These are phyloP conservation scores for Schizosaccharomyces pombe DNA, from an alignment of 805 yeast genomes.

Conservation along the genomic window DNA sequence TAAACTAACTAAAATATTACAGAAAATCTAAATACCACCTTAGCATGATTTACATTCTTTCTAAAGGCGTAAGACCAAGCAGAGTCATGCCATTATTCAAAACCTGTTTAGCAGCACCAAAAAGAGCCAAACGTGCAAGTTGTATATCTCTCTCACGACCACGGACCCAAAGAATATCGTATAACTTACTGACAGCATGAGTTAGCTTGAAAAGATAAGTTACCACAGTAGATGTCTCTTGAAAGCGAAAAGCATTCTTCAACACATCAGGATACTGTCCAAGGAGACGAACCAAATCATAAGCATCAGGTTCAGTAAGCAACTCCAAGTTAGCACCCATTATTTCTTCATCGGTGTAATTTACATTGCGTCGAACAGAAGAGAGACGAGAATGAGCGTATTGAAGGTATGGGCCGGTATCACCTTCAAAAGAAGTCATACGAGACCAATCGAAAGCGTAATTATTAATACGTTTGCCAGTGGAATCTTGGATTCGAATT, in stretches of 20 bases:
- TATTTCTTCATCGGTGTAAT: conserved; percentile 12
- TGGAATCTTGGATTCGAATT: conserved; percentile 98
- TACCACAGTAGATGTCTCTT: conserved; percentile 83
- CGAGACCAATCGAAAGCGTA: conserved; percentile 94
- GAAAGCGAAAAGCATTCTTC: conserved; percentile 56
- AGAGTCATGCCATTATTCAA: conserved; percentile 71
- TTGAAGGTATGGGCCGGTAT: conserved; percentile 95
- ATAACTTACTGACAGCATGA: conserved; percentile 88
- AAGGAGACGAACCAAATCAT: conserved; percentile 45
- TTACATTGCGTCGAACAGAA: conserved; percentile 74
- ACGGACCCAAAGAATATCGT: conserved; percentile 87
- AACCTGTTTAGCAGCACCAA: conserved; percentile 72
- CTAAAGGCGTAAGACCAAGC: conserved; percentile 89
- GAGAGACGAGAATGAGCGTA: conserved; percentile 93
- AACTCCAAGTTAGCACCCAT: conserved; percentile 31
- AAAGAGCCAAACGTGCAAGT: conserved; percentile 73
- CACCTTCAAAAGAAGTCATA: conserved; percentile 96
- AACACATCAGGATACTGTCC: conserved; percentile 82
- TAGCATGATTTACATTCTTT: background rate
- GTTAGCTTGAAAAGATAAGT: conserved; percentile 80
- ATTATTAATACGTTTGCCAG: conserved; percentile 85
- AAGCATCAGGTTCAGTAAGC: conserved; percentile 49
- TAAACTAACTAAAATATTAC: background rate
- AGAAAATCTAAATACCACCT: background rate
- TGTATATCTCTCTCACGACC: conserved; percentile 80